Evolutionary conservation across 2,329 filamentous ascomycete genomes (phyloP).

Genomic region (Fusarium sp.): DNA sequence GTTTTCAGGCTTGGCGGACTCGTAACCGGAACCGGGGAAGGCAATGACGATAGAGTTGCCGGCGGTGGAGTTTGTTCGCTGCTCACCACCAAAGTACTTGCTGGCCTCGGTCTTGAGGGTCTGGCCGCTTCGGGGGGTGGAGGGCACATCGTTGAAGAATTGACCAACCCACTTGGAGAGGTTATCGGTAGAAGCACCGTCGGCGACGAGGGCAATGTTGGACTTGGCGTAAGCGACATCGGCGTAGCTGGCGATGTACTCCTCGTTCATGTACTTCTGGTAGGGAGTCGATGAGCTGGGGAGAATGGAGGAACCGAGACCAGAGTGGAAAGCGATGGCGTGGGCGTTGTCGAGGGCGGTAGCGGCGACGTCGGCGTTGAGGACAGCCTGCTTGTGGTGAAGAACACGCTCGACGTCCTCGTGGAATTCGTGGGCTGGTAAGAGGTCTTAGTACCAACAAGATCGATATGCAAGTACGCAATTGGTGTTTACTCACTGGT

Average conservation of each 20-base stretch:
- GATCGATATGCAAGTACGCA: constrained; percentile 5
- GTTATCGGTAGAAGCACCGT: constrained; percentile 81
- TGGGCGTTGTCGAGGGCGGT: constrained; percentile 90
- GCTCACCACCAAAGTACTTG: constrained; percentile 96
- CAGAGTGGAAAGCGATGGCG: constrained; percentile 89
- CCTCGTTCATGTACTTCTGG: constrained; percentile 82
- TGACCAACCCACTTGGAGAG: constrained; percentile 91
- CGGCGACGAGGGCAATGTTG: constrained; percentile 92
- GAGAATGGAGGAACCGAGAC: constrained; percentile 83
- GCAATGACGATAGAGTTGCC: constrained; percentile 90
- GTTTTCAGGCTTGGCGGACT: constrained; percentile 88
- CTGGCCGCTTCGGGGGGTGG: constrained; percentile 63
- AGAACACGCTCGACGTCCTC: constrained; percentile 87
- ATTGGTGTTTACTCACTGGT: constrained; percentile 65
- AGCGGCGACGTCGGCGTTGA: constrained; percentile 70
- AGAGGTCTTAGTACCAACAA: constrained; percentile 26
- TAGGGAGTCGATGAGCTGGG: constrained; percentile 78
- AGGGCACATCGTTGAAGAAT: constrained; percentile 83
- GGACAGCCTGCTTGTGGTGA: constrained; percentile 79
- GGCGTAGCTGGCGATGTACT: constrained; percentile 80
- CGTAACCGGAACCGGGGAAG: constrained; percentile 89
- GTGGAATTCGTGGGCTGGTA: constrained; percentile 84
- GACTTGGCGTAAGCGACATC: constrained; percentile 84
- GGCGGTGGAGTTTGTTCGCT: constrained; percentile 80
- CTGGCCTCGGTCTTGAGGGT: constrained; percentile 70